phyloP scores from a whole-genome alignment of 2,329 filamentous ascomycete genomes.

The Penicillium sp. region DNA sequence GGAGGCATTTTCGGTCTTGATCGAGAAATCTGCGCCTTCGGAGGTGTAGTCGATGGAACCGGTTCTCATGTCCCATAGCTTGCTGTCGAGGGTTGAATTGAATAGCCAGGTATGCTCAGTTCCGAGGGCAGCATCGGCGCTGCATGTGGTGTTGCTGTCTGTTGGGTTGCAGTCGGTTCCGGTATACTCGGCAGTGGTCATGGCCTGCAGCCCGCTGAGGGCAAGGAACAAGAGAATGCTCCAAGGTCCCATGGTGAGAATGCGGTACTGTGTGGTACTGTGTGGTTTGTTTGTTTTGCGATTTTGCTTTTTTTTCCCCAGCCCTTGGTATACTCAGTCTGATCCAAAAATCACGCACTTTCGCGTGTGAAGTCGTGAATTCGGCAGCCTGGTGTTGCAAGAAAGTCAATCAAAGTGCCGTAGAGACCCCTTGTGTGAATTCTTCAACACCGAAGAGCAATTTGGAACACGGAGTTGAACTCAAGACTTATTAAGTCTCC shows the following conservation, averaged over 20 bases:
- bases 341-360: neutral
- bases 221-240: neutral
- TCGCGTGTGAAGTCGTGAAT: neutral
- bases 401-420: neutral
- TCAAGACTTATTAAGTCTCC: neutral
- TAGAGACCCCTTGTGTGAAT: neutral
- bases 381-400: neutral
- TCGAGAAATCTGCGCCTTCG: slow-evolving; percentile 69
- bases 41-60: slow-evolving; percentile 64
- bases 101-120: slow-evolving; percentile 62
- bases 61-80: slow-evolving; percentile 68
- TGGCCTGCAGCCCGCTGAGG: neutral
- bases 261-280: neutral
- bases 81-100: slow-evolving; percentile 59
- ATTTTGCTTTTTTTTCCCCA: too few species aligned
- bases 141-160: slow-evolving; percentile 64
- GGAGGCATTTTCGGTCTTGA: slow-evolving; percentile 69
- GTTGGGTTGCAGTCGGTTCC: slow-evolving; percentile 71
- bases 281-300: too few species aligned
- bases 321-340: neutral
- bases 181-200: neutral
- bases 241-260: neutral
- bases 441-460: neutral
- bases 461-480: neutral
- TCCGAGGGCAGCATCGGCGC: slow-evolving; percentile 69